Base-by-base conservation (phyloP, 805 yeast species). In the Saccharomycopsis malanga region DNA sequence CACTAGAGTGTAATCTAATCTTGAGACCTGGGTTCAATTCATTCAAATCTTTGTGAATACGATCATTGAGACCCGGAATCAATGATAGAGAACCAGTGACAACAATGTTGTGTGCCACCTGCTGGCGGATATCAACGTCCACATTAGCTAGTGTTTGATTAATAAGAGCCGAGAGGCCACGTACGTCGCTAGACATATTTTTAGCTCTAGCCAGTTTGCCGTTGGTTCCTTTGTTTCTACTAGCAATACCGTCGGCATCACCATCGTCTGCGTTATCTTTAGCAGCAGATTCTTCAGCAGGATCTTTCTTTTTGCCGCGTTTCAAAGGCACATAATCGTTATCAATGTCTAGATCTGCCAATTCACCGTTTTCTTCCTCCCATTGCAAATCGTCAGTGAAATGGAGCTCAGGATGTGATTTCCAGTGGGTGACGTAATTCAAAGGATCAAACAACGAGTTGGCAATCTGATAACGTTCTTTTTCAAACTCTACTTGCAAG, bases 21-120 rank as follows among this genome's bases (percentile, higher is more conserved):
- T 89, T 89, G 55, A 88, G 70, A 32, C 95, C 94, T 4, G 96
- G 95, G 57, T 88, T 79, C 50, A 73, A 67, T 44, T 71, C 69
- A 25, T 80, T 73, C 45, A 89, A 66, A 57, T 88, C 96, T 39
- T 74, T 68, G 62, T 81, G 77, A 49, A 89, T 63, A 53, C 95
- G 69, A 56, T 87, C 94, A 17, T 83, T 81, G 45, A 88, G 66
- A 4, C 93, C 94, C 12, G 95, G 94, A 17, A 86, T 71, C 48
- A 86, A 71, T 5, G 95, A 81, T 0, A 82, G 72, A 2, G 95
- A 85, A 20, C 97, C 97, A 0, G 95, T 87, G 22, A 89, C 72
- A 15, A 89, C 84, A 46, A 89, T 81, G 59, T 88, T 88, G 64
- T 87, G 91, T 0, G 96, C 96, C 20, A 87, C 70, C 37, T 87